Evolutionary conservation across 257 asterid genomes (phyloP).

Genomic region (Forsythia viridissima): DNA sequence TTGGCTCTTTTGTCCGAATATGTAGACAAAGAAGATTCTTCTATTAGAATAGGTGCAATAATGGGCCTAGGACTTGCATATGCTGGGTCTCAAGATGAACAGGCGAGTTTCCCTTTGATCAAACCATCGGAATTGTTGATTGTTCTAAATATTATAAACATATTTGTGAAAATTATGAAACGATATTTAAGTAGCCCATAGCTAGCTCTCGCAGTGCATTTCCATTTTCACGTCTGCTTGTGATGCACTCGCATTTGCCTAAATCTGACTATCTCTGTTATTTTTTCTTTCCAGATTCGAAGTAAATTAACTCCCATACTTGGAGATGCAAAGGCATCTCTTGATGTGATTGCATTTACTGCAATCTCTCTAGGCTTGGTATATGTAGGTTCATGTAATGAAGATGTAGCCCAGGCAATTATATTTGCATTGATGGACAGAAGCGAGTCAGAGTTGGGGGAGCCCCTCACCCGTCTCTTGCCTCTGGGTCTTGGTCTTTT

Average conservation of each 20-base stretch:
- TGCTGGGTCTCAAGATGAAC: slow-evolving; percentile 89
- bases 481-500: slow-evolving; percentile 95
- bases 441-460: slow-evolving; percentile 82
- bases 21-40: slow-evolving; percentile 72
- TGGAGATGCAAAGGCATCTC: slow-evolving; percentile 71
- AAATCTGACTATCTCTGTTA: slow-evolving; percentile 18
- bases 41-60: slow-evolving; percentile 87
- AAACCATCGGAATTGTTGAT: slow-evolving; percentile 1
- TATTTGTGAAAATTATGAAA: not conserved
- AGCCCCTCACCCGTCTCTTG: slow-evolving; percentile 80
- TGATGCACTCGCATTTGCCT: slow-evolving; percentile 10
- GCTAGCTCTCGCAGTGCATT: not conserved
- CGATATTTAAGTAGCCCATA: not conserved
- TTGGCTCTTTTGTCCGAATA: slow-evolving; percentile 83
- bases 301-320: slow-evolving; percentile 61
- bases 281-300: slow-evolving; percentile 53
- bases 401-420: slow-evolving; percentile 89
- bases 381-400: slow-evolving; percentile 89
- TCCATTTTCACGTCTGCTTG: not conserved
- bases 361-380: slow-evolving; percentile 89
- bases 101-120: slow-evolving; percentile 42
- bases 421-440: slow-evolving; percentile 86
- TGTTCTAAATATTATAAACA: not conserved
- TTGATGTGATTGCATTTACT: slow-evolving; percentile 89
- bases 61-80: slow-evolving; percentile 98